phyloP scores from a whole-genome alignment of 1,284 basidiomycete species.

The Phylloporus gajari region DNA sequence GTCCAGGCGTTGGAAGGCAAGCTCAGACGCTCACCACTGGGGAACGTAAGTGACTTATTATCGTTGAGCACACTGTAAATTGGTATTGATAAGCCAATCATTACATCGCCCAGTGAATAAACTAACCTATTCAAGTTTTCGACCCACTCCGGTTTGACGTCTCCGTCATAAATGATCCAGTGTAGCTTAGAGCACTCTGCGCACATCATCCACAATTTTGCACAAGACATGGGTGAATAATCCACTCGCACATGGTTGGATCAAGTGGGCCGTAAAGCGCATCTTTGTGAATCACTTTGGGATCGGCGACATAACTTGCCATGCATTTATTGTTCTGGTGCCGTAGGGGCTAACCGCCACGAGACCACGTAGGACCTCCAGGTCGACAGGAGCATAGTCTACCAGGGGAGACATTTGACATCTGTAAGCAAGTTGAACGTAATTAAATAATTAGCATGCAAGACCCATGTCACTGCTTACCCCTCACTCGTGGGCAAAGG shows the following conservation, averaged over 20 bases:
- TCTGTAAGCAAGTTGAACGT: conserved; percentile 85
- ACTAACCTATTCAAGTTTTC: conserved; percentile 97
- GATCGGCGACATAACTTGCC: conserved; percentile 95
- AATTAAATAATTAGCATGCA: conserved; percentile 17
- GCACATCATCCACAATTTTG: conserved; percentile 98
- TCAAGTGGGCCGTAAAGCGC: conserved; percentile 97
- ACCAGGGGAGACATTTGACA: conserved; percentile 94
- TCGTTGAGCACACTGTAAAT: conserved; percentile 91
- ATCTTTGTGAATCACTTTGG: conserved; percentile 86
- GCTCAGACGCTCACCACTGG: conserved; percentile 97
- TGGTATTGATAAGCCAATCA: conserved; percentile 17
- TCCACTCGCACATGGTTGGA: conserved; percentile 97
- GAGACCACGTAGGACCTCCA: conserved; percentile 89
- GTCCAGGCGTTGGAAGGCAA: conserved; percentile 97
- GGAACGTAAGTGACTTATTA: conserved; percentile 96
- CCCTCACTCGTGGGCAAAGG: conserved; percentile 85
- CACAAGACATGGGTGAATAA: conserved; percentile 97
- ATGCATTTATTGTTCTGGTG: conserved; percentile 96
- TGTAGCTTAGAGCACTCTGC: conserved; percentile 85
- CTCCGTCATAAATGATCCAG: conserved; percentile 99
- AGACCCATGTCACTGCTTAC: conserved; percentile 41
- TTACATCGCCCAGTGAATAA: conserved; percentile 8
- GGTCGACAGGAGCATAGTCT: conserved; percentile 88
- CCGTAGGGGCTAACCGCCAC: conserved; percentile 99
- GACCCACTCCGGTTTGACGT: conserved; percentile 99